Percentiles rank a stretch among this genome's conserved stretches.
Conservation (phyloP, 2,329 filamentous ascomycete species). For the Zasmidium angulare region DNA sequence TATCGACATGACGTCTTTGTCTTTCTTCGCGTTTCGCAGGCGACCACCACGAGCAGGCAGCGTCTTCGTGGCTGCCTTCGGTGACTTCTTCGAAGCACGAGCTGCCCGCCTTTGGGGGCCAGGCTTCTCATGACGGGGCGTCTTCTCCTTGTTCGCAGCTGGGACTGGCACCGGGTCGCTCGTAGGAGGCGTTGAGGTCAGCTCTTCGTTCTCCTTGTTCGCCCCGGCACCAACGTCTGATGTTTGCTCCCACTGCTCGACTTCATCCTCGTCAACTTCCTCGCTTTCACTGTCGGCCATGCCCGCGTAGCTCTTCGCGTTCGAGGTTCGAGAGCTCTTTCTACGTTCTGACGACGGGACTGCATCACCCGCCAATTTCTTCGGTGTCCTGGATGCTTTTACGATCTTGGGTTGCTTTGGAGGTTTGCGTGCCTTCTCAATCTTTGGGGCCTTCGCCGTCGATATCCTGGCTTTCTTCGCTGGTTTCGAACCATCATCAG, state of each 20-base stretch:
- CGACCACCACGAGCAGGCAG: slow-evolving; percentile 16
- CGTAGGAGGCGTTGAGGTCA: slow-evolving; percentile 29
- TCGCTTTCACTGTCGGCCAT: slow-evolving; percentile 39
- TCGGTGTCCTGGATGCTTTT: slow-evolving; percentile 41
- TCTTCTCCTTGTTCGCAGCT: not conserved
- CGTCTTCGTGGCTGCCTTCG: slow-evolving; percentile 15
- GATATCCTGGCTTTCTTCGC: slow-evolving; percentile 31
- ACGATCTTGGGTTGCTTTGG: slow-evolving; percentile 34
- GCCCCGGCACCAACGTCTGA: slow-evolving; percentile 26
- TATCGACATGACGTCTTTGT: slow-evolving; percentile 27
- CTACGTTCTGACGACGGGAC: slow-evolving; percentile 42
- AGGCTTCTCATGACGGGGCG: slow-evolving; percentile 7
- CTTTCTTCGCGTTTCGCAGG: slow-evolving; percentile 17
- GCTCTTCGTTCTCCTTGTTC: slow-evolving; percentile 26
- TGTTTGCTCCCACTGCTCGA: slow-evolving; percentile 23
- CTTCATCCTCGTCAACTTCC: slow-evolving; percentile 29
- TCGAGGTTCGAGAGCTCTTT: slow-evolving; percentile 43
- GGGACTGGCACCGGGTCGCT: slow-evolving; percentile 26
- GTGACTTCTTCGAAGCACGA: slow-evolving; percentile 1
- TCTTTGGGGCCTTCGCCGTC: slow-evolving; percentile 23
- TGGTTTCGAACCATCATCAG: slow-evolving; percentile 15
- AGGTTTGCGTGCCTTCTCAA: slow-evolving; percentile 31
- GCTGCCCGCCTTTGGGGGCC: slow-evolving; percentile 14
- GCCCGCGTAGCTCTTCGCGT: slow-evolving; percentile 47
- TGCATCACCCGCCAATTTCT: slow-evolving; percentile 37